Conservation (phyloP, 768 basidiomycete species). For the Hypholoma sublateritium region DNA sequence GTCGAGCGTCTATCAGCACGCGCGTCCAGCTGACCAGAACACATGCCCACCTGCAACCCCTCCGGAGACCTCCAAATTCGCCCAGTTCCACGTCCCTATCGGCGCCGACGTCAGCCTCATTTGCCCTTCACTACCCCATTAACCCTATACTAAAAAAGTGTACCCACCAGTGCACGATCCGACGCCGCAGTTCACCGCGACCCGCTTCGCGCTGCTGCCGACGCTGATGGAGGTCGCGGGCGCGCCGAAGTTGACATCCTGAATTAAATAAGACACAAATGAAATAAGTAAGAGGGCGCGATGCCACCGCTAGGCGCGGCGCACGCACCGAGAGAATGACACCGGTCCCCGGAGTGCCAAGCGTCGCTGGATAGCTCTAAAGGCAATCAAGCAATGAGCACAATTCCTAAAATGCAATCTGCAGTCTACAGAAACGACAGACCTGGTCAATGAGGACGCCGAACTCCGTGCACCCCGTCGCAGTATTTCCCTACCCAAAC, state of each 20-base stretch:
- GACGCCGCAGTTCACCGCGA: slow-evolving; percentile 57
- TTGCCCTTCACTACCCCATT: too few relatives aligned
- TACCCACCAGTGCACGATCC: slow-evolving; percentile 46
- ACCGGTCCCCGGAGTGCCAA: slow-evolving; percentile 56
- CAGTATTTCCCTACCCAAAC: slow-evolving; percentile 48
- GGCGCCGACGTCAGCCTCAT: neutral
- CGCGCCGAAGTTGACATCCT: slow-evolving; percentile 51
- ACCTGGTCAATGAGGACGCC: slow-evolving; percentile 65
- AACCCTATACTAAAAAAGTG: too few relatives aligned
- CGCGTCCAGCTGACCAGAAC: too few relatives aligned
- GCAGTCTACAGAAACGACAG: slow-evolving; percentile 2
- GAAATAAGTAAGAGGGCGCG: too few relatives aligned
- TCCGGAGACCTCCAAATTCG: slow-evolving; percentile 20
- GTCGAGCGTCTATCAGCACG: neutral
- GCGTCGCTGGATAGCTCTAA: slow-evolving; percentile 55
- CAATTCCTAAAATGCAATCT: neutral
- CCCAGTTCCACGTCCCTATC: slow-evolving; percentile 25
- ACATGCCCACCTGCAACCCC: slow-evolving; percentile 18
- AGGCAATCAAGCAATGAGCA: neutral
- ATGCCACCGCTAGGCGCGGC: neutral
- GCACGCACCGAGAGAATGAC: slow-evolving; percentile 52
- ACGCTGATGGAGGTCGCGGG: slow-evolving; percentile 44
- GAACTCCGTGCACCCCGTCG: slow-evolving; percentile 43
- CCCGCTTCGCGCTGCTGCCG: slow-evolving; percentile 37
- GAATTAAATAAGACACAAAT: neutral